phyloP scores from a whole-genome alignment of 306 rosid genomes.

The Acacia confusa region DNA sequence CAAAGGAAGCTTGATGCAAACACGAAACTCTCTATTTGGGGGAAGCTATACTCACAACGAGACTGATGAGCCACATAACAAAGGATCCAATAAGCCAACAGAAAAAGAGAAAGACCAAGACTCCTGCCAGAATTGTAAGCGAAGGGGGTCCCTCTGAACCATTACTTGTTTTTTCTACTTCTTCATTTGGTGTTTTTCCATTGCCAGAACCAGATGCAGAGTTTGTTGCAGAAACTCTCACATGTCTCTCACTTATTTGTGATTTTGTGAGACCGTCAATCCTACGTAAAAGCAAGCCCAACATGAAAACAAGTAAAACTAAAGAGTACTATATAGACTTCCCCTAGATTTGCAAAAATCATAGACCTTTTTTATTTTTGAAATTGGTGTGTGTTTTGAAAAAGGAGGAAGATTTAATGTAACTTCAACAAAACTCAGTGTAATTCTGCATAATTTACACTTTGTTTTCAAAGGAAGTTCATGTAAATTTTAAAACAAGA shows the following conservation, averaged over 20 bases:
- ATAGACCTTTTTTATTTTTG: not conserved
- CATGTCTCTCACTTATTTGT: conserved; percentile 35
- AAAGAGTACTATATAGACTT: not conserved
- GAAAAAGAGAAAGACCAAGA: conserved; percentile 42
- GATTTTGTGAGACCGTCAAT: conserved; percentile 29
- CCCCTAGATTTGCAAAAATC: not conserved
- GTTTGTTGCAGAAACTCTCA: conserved; percentile 48
- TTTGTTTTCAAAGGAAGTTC: not conserved
- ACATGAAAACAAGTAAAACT: not conserved
- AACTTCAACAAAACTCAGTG: not conserved
- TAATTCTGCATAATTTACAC: not conserved
- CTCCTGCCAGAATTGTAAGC: conserved; percentile 75
- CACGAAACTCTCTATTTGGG: conserved; percentile 32
- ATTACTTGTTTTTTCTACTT: conserved; percentile 30
- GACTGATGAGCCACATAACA: conserved; percentile 51
- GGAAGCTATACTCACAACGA: conserved; percentile 38
- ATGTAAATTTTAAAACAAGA: not conserved
- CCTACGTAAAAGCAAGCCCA: conserved; percentile 41
- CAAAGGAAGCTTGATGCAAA: not conserved
- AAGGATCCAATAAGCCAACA: conserved; percentile 53
- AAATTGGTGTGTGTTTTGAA: not conserved
- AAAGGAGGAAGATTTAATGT: not conserved
- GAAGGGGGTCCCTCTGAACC: conserved; percentile 65
- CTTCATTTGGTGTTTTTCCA: conserved; percentile 37
- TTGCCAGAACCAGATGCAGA: conserved; percentile 28